Evolutionary conservation across 306 rosid species (phyloP), one percentile per base, ranked within the genome.

Genomic region (Lathyrus tuberosus): DNA sequence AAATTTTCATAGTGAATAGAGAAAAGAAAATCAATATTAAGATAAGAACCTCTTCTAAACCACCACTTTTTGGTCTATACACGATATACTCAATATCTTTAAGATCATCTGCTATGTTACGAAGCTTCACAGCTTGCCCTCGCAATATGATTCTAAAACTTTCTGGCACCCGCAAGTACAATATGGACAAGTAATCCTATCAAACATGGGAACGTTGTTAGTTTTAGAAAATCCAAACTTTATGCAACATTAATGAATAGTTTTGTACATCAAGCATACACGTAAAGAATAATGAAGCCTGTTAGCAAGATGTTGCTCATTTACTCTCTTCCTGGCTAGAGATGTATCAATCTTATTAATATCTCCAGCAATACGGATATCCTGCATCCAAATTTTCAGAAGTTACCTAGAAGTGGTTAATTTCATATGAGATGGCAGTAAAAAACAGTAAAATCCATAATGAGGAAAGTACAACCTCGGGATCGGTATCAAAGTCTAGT

Each of bases 141-240:
- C 96, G 84, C 72, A 93, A 79, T 73, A 86, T 62, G 65, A 93
- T 81, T 20, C 70, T 86, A 77, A 93, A 93, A 62, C 41, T 62
- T 67, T 66, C 82, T 5, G 96, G 87, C 8, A 82, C 60, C 62
- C 84, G 75, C 90, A 93, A 81, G 89, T 90, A 93, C 84, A 93
- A 84, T 75, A 93, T 90, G 71, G 98, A 93, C 81, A 81, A 71
- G 83, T 93, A 93, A 51, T 49, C 98, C 98, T 93, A 81, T 58
- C 59, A 71, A 80, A 70, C 75, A 70, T 56, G 60, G 71, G 67
- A 57, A 75, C 7, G 20, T 22, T 44, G 79, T 77, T 40, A 65
- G 75, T 42, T 24, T 77, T 17, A 54, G 28, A 72, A 76, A 64
- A n/a, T 4, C 14, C 49, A 38, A 62, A 15, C 31, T 10, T 43